Base-by-base conservation (phyloP, 2,329 filamentous ascomycete species). In the Fusarium subglutinans region DNA sequence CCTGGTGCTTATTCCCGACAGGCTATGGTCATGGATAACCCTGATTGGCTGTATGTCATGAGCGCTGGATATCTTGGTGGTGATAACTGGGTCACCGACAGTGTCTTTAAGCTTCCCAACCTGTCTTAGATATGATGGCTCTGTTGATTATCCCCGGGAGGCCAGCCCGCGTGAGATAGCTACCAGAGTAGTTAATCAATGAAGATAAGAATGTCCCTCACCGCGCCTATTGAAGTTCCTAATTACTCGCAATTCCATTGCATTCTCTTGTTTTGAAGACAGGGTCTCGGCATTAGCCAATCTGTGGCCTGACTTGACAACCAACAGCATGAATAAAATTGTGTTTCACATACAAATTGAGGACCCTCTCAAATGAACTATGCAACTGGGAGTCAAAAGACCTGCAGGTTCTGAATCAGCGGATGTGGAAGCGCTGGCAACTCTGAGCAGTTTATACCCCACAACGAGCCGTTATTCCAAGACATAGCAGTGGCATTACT, bases 1-100 rank as follows among this genome's bases (percentile, higher is more conserved):
- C 66, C 63, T 30, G 44, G 63, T 10, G 61, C 68, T 1, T 66
- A 73, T 41, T 71, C 70, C 0, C 68, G 68, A 33, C 62, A 65
- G 30, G 62, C 55, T 3, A 61, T 65, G 64, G 64, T 66, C 1
- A 63, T 66, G 64, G 58, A 66, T 12, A 33, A 66, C 50, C 64
- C 64, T 6, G 64, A 66, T 35, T 66, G 51, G 59, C 11, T 66
- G 3, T 63, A 66, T 18, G 59, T 66, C 0, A 66, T 66, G 28
- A 66, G 64, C 6, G 64, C 64, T 24, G 64, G 64, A 6, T 66
- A 63, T 4, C 44, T 66, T 8, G 22, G 28, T 6, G 43, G 43
- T 2, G 61, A 66, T 41, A 66, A 66, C 13, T 63, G 50, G 58
- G 64, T 66, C 8, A 66, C 64, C 3, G 50, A 66, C 5, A 66